Evolutionary conservation across 2,329 filamentous ascomycete species (phyloP), one percentile per base, ranked within the genome.

Genomic region (Setomelanomma holmii): DNA sequence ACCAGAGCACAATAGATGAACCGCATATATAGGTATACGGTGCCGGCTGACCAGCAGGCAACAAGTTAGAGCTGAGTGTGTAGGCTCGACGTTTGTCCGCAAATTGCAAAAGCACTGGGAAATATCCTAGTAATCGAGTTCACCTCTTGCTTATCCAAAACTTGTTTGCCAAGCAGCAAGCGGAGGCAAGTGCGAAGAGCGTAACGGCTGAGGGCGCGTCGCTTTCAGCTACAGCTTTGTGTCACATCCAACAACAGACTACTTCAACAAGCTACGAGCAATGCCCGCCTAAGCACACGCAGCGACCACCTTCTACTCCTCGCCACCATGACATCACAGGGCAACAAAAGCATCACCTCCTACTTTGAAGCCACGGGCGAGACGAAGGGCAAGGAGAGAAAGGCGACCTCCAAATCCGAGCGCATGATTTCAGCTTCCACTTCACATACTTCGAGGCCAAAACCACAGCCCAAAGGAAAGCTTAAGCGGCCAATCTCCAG

Each of bases 201-300:
- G 44, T 40, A 40, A 44, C 45, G 47, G 19, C 44, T n/a, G 46
- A 51, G 49, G 53, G 58, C 21, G 5, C 40, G 12, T 6, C 40
- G 16, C 40, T 14, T 4, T 17, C n/a, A 30, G 27, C 27, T 30
- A n/a, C n/a, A n/a, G n/a, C n/a, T n/a, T n/a, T n/a, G n/a, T n/a
- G n/a, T n/a, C n/a, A n/a, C n/a, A n/a, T n/a, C n/a, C n/a, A n/a
- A n/a, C n/a, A n/a, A n/a, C n/a, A n/a, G n/a, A 30, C 27, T 14
- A 30, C 27, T 30, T 30, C 10, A 30, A 30, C 27, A 30, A 14
- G 10, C 27, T 6, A 30, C 10, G 14, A 30, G 27, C 27, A 30
- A 14, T 14, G 10, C 27, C 14, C 27, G 27, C 27, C 27, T 6
- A 10, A 2, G 2, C 10, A 30, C 27, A 10, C 5, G 5, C 10